These are phyloP conservation scores for Macaranga tanarius DNA, from an alignment of 441 rosid genomes.

Conservation along the genomic window DNA sequence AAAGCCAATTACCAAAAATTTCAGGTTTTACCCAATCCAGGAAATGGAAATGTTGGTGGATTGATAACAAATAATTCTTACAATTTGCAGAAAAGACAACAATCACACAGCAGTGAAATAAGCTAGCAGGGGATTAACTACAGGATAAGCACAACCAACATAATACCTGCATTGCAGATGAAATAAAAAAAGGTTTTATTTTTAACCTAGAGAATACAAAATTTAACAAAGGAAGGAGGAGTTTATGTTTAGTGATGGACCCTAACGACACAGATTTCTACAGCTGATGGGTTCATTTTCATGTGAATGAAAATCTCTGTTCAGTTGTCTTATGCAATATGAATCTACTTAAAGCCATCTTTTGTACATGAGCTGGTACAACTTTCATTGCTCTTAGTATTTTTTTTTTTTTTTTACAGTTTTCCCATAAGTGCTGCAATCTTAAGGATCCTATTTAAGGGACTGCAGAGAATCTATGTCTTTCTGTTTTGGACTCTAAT, in stretches of 20 bases:
- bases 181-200: background rate
- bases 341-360: background rate
- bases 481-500: background rate
- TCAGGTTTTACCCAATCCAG: background rate
- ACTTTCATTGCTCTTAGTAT: background rate
- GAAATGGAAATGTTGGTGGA: background rate
- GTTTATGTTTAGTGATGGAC: background rate
- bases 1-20: background rate
- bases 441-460: background rate
- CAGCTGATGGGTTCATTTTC: background rate
- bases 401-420: background rate
- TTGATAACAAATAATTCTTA: background rate
- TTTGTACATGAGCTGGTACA: background rate
- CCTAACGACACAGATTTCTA: background rate
- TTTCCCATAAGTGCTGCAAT: background rate
- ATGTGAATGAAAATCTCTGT: background rate
- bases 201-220: background rate
- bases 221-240: background rate
- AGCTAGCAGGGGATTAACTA: background rate
- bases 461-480: background rate
- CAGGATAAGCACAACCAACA: background rate
- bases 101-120: background rate
- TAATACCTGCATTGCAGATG: background rate
- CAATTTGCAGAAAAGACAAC: slow-evolving; percentile 7
- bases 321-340: background rate